Evolutionary conservation across 2,329 filamentous ascomycete species (phyloP).

Genomic region (Pseudohalonectria lignicola): DNA sequence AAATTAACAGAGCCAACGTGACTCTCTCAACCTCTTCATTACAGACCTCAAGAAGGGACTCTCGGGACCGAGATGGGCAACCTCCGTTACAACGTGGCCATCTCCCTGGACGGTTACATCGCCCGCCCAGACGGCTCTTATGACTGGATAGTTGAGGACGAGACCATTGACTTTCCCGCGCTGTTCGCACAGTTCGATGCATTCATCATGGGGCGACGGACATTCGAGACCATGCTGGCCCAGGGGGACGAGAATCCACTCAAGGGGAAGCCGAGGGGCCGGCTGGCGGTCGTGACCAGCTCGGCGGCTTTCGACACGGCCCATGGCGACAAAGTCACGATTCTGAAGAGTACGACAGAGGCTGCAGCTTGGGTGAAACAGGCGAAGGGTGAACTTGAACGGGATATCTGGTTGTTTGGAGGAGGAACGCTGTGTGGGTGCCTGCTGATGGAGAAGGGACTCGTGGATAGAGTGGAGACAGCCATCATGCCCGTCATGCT

Average conservation of each 20-base stretch:
- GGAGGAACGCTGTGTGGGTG: constrained; percentile 16
- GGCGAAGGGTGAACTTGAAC: constrained; percentile 11
- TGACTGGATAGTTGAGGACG: constrained; percentile 19
- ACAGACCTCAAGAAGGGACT: too few species aligned
- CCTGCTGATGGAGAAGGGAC: constrained; percentile 13
- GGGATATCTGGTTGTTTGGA: constrained; percentile 25
- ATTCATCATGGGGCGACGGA: constrained; percentile 24
- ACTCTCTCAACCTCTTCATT: too few species aligned
- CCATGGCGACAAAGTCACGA: constrained; percentile 11
- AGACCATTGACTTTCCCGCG: constrained; percentile 18
- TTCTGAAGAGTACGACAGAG: constrained; percentile 8
- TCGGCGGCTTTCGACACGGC: constrained; percentile 8
- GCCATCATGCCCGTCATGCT: constrained; percentile 16
- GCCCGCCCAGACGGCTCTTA: constrained; percentile 17
- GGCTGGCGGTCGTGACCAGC: constrained; percentile 18
- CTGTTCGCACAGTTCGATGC: constrained; percentile 18
- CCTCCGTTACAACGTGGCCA: constrained; percentile 21
- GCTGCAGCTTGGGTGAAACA: constrained; percentile 10
- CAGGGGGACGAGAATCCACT: constrained; percentile 12
- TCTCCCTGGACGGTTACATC: constrained; percentile 23
- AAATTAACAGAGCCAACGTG: too few species aligned
- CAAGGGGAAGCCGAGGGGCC: constrained; percentile 6
- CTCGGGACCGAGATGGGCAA: too few species aligned
- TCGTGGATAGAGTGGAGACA: constrained; percentile 19
- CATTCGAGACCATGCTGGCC: constrained; percentile 17